Evolutionary conservation across 208 protist genomes (phyloP).

Genomic region (Phytomonas serpens): DNA sequence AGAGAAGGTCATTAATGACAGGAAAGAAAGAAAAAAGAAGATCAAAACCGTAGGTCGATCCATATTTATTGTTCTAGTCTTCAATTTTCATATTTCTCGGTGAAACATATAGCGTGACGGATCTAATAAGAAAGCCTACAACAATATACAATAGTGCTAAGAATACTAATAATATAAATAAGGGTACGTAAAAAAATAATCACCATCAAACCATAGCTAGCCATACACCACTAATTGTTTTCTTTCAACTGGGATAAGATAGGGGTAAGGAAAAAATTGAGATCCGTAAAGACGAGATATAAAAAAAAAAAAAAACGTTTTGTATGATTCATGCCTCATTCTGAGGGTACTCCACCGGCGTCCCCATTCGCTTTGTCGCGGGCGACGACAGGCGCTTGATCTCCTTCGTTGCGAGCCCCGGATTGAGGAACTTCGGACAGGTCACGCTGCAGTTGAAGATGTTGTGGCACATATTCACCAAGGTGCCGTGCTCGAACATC

Average conservation of each 20-base stretch:
- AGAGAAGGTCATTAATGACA: neutral
- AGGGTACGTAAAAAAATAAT: neutral
- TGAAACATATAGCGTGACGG: neutral
- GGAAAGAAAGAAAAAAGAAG: neutral
- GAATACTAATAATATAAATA: slow-evolving; percentile 7
- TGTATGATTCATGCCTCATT: neutral
- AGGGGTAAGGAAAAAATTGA: slow-evolving; percentile 1
- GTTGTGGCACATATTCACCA: slow-evolving; percentile 90
- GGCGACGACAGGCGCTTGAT: slow-evolving; percentile 80
- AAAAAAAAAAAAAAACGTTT: slow-evolving; percentile 12
- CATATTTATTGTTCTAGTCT: too few species aligned
- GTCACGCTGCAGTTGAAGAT: slow-evolving; percentile 89
- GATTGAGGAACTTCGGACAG: slow-evolving; percentile 90
- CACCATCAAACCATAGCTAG: neutral
- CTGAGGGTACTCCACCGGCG: slow-evolving; percentile 24
- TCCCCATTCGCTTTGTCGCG: slow-evolving; percentile 37
- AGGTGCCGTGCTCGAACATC: slow-evolving; percentile 78
- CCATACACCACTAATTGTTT: neutral
- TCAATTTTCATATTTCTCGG: too few species aligned
- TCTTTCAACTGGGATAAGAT: neutral
- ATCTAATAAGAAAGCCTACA: slow-evolving; percentile 1
- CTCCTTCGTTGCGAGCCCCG: slow-evolving; percentile 77
- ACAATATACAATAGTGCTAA: slow-evolving; percentile 3
- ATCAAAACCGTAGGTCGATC: slow-evolving; percentile 1
- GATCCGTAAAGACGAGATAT: slow-evolving; percentile 1